These are phyloP conservation scores for Fusarium aywerte DNA, from an alignment of 2,329 filamentous ascomycete species.

Conservation along the genomic window DNA sequence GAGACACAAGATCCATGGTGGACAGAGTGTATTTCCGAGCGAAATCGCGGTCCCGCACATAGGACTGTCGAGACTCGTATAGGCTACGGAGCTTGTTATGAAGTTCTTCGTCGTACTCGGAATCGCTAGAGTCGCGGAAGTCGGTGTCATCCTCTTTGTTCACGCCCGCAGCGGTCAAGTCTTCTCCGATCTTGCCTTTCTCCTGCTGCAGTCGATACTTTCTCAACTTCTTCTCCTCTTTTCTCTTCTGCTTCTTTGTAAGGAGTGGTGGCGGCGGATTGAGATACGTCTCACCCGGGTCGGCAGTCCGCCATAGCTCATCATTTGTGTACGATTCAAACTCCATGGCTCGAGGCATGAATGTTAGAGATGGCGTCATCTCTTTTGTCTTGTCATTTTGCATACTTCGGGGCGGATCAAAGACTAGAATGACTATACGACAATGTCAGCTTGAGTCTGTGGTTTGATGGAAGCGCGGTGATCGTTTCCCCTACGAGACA, in stretches of 20 bases:
- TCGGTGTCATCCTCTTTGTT: slow-evolving; percentile 25
- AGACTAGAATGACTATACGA: slow-evolving; percentile 37
- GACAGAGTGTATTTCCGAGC: slow-evolving; percentile 44
- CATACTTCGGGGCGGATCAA: slow-evolving; percentile 43
- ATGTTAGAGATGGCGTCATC: slow-evolving; percentile 39
- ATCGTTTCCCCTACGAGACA: no score
- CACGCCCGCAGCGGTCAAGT: not conserved
- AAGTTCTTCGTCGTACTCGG: slow-evolving; percentile 18
- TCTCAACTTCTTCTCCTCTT: slow-evolving; percentile 23
- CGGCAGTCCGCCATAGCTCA: slow-evolving; percentile 43
- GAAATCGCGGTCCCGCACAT: slow-evolving; percentile 42
- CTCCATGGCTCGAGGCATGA: slow-evolving; percentile 47
- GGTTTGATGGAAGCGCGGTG: no score
- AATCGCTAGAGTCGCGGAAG: slow-evolving; percentile 13
- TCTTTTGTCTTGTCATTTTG: slow-evolving; percentile 35
- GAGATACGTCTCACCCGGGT: slow-evolving; percentile 43
- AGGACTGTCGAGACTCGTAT: slow-evolving; percentile 30
- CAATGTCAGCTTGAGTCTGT: slow-evolving; percentile 15
- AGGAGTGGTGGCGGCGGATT: slow-evolving; percentile 41
- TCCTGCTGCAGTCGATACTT: slow-evolving; percentile 15
- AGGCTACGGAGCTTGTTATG: not conserved
- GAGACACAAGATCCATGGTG: slow-evolving; percentile 39
- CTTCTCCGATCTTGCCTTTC: not conserved
- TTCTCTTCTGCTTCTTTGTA: not conserved
- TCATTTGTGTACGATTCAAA: slow-evolving; percentile 46